Evolutionary conservation across 1,284 basidiomycete species (phyloP).

Genomic region (Phellinidium pouzarii): DNA sequence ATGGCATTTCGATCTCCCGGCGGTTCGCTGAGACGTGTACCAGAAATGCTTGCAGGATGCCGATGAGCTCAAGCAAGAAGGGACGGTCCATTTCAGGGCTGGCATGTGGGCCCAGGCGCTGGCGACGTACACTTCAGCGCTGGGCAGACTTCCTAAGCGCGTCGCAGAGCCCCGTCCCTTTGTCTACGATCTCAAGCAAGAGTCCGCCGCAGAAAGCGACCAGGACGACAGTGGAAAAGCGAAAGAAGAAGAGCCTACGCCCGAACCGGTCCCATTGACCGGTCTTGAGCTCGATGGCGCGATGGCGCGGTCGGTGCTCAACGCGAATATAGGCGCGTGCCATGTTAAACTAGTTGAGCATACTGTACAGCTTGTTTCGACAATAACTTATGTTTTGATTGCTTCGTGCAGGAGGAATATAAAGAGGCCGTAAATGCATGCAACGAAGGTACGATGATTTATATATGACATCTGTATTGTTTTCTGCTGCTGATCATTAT

Average conservation of each 20-base stretch:
- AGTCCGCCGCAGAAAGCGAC: constrained; percentile 2
- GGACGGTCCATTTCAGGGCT: constrained; percentile 46
- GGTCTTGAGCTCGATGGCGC: constrained; percentile 40
- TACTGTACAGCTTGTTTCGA: background rate
- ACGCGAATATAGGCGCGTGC: constrained; percentile 80
- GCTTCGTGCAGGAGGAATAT: constrained; percentile 52
- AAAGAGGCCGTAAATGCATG: constrained; percentile 73
- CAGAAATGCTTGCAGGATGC: constrained; percentile 44
- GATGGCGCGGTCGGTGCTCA: constrained; percentile 58
- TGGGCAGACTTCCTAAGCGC: constrained; percentile 50
- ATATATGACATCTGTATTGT: constrained; percentile 7
- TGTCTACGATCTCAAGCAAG: background rate
- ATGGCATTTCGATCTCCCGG: background rate
- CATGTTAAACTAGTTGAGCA: constrained; percentile 62
- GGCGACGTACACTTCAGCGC: constrained; percentile 50
- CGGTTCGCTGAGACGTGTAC: background rate
- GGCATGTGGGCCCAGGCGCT: constrained; percentile 61
- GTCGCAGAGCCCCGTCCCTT: constrained; percentile 18
- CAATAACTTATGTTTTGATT: background rate
- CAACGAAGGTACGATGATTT: constrained; percentile 58
- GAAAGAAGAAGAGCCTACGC: constrained; percentile 8
- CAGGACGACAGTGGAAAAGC: constrained; percentile 19
- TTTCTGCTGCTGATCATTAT: constrained; percentile 10
- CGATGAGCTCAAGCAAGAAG: constrained; percentile 54
- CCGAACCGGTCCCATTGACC: constrained; percentile 22